These are phyloP conservation scores for Pisolithus sp. DNA, from an alignment of 768 basidiomycete genomes.

Conservation along the genomic window DNA sequence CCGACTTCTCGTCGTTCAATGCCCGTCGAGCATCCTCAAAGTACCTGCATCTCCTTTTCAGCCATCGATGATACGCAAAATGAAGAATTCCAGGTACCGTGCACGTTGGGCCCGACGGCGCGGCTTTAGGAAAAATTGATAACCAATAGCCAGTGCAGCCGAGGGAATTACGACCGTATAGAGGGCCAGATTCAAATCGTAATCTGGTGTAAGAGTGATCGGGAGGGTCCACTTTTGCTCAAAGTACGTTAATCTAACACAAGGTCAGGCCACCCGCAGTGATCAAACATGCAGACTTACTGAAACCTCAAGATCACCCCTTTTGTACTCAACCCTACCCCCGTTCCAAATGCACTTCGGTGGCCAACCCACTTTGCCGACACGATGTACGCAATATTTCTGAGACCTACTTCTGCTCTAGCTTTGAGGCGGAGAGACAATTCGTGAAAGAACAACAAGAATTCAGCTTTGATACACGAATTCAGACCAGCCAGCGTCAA, in stretches of 20 bases:
- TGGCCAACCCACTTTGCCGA: constrained; percentile 46
- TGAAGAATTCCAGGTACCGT: constrained; percentile 33
- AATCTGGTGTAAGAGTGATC: constrained; percentile 47
- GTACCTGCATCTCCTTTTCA: constrained; percentile 40
- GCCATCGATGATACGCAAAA: constrained; percentile 8
- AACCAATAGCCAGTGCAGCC: constrained; percentile 43
- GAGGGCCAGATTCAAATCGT: constrained; percentile 40
- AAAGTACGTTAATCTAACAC: constrained; percentile 44
- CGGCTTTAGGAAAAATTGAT: constrained; percentile 54
- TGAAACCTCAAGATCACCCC: constrained; percentile 51
- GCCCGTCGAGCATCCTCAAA: constrained; percentile 59
- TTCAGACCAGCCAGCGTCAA: constrained; percentile 40
- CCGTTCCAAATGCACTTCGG: constrained; percentile 37
- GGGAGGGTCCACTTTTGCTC: constrained; percentile 55
- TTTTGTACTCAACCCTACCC: constrained; percentile 36
- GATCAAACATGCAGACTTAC: constrained; percentile 29
- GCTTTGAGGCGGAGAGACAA: constrained; percentile 48
- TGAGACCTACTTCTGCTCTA: constrained; percentile 42
- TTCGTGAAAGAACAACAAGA: constrained; percentile 47
- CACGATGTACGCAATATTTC: constrained; percentile 38
- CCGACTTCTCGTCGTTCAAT: constrained; percentile 58
- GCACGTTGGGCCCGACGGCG: constrained; percentile 46
- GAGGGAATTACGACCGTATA: constrained; percentile 52
- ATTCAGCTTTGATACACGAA: constrained; percentile 46
- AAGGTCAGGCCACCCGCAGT: constrained; percentile 9